These are phyloP conservation scores for Xylariaceae sp. DNA, from an alignment of 2,329 filamentous ascomycete genomes.

Conservation along the genomic window DNA sequence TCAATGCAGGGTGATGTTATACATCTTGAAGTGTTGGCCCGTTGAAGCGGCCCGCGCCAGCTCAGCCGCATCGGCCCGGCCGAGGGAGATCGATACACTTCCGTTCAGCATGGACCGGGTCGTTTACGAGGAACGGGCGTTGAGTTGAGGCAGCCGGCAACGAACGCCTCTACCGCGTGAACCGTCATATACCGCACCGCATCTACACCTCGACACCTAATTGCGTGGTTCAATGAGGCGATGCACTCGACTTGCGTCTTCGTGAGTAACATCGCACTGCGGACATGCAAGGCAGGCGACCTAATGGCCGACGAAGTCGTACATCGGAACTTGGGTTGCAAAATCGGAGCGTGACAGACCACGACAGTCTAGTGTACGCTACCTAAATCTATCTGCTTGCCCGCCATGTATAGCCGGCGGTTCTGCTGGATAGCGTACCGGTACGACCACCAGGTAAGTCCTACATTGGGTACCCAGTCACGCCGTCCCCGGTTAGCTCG, in stretches of 20 bases:
- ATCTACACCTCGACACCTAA: too few relatives aligned
- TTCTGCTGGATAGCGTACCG: too few relatives aligned
- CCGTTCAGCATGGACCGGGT: constrained; percentile 15
- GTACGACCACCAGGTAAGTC: background rate
- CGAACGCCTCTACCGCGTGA: background rate
- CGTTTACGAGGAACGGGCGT: constrained; percentile 8
- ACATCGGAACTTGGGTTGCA: constrained; percentile 7
- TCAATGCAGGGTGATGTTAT: background rate
- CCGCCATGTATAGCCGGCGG: too few relatives aligned
- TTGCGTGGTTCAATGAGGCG: background rate
- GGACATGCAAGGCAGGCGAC: background rate
- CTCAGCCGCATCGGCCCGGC: constrained; percentile 17
- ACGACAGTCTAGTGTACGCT: constrained; percentile 6
- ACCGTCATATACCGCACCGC: too few relatives aligned
- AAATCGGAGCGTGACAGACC: constrained; percentile 2
- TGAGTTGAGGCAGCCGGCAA: background rate
- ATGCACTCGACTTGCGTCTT: background rate
- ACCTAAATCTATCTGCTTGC: background rate
- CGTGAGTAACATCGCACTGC: constrained; percentile 2
- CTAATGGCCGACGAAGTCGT: constrained; percentile 2
- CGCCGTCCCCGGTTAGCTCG: constrained; percentile 3
- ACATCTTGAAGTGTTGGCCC: constrained; percentile 14
- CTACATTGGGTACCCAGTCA: background rate
- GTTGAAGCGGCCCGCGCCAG: constrained; percentile 19
- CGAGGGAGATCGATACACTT: constrained; percentile 8